These are phyloP conservation scores for Closterium sp. DNA, from an alignment of 139 green algal species.

Conservation along the genomic window DNA sequence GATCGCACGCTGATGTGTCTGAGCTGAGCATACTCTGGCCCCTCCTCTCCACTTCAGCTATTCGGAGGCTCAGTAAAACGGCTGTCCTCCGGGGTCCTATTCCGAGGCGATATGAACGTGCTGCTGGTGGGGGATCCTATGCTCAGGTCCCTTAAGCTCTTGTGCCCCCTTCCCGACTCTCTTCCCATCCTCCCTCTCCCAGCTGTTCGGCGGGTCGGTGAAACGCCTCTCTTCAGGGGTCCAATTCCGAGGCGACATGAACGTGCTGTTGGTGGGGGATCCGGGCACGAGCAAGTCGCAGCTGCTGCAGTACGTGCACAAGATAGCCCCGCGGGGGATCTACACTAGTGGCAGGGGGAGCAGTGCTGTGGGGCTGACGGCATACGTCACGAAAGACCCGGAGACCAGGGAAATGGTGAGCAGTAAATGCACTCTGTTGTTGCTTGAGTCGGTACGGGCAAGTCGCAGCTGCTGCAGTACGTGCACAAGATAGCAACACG, in stretches of 20 bases:
- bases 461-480: conserved; percentile 92
- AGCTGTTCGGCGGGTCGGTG: conserved; percentile 58
- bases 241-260: conserved; percentile 81
- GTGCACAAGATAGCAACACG: conserved; percentile 91
- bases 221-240: conserved; percentile 32
- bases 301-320: conserved; percentile 93
- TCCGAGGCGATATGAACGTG: conserved; percentile 91
- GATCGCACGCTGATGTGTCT: conserved; percentile 59
- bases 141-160: not conserved
- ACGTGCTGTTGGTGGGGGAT: conserved; percentile 94
- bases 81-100: conserved; percentile 5
- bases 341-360: conserved; percentile 92
- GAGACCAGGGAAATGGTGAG: conserved; percentile 82
- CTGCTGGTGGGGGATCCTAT: conserved; percentile 85
- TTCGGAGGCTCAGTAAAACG: conserved; percentile 54
- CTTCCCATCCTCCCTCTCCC: not conserved
- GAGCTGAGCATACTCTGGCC: not conserved
- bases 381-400: conserved; percentile 90
- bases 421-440: too few species aligned
- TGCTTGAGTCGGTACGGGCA: conserved; percentile 76
- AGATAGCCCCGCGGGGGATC: conserved; percentile 89
- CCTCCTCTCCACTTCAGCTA: conserved; percentile 33
- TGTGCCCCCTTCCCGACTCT: not conserved
- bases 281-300: conserved; percentile 93
- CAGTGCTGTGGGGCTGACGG: conserved; percentile 92